Evolutionary conservation across 805 yeast genomes (phyloP).

Genomic region (Ogataea sp.): DNA sequence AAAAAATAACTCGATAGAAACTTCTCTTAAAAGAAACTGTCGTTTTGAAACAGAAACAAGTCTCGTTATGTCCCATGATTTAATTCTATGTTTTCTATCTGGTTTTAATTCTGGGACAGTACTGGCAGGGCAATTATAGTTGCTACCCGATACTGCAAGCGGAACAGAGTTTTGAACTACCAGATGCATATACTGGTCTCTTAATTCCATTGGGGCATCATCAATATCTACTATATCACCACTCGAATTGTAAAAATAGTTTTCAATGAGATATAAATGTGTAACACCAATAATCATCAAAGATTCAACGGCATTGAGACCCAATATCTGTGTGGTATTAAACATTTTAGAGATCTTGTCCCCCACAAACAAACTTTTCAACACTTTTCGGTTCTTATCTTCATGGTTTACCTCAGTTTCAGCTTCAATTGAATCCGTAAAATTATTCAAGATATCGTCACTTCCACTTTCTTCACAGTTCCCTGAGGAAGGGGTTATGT

Average conservation of each 20-base stretch:
- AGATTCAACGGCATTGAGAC: conserved; percentile 71
- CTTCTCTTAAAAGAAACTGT: conserved; percentile 70
- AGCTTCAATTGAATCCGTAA: conserved; percentile 31
- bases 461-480: background rate
- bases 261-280: conserved; percentile 61
- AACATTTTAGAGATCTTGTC: conserved; percentile 66
- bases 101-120: conserved; percentile 7
- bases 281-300: conserved; percentile 60
- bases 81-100: conserved; percentile 33
- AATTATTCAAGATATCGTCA: conserved; percentile 30
- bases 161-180: too few relatives aligned
- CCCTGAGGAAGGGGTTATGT: background rate
- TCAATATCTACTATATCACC: conserved; percentile 55
- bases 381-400: conserved; percentile 68
- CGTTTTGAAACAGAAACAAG: conserved; percentile 63
- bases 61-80: conserved; percentile 52
- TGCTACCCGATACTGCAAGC: too few relatives aligned
- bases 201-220: conserved; percentile 51
- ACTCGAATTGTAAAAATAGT: conserved; percentile 46
- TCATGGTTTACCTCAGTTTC: conserved; percentile 36
- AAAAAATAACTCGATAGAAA: conserved; percentile 73
- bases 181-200: conserved; percentile 65
- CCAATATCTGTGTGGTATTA: conserved; percentile 70
- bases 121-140: conserved; percentile 31
- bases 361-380: conserved; percentile 58